Conservation (phyloP, 441 rosid genomes). For the Bruguiera hainesii region DNA sequence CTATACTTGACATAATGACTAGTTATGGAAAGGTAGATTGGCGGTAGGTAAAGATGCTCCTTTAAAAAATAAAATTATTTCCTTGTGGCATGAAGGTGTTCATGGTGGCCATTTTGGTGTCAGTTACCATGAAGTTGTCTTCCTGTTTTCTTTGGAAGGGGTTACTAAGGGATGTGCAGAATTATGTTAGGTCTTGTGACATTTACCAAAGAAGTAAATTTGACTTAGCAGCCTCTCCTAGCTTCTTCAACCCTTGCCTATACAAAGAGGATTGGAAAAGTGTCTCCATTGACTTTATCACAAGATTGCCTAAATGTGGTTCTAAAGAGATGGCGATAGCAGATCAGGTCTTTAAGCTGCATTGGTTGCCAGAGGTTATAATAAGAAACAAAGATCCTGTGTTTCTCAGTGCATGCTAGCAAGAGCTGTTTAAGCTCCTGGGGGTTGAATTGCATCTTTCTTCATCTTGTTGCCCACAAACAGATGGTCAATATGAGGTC, state of each 20-base stretch:
- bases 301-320: not conserved
- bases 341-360: not conserved
- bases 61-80: not conserved
- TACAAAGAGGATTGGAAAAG: not conserved
- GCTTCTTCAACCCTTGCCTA: not conserved
- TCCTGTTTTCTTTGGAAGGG: no score
- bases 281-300: not conserved
- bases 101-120: no score
- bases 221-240: not conserved
- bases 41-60: not conserved
- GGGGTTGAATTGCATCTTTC: not conserved
- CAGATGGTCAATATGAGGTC: not conserved
- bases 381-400: not conserved
- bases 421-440: not conserved
- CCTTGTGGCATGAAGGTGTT: not conserved
- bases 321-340: not conserved
- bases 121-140: no score
- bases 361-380: not conserved
- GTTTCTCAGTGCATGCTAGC: not conserved
- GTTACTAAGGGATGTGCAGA: not conserved
- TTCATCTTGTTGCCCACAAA: not conserved
- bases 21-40: not conserved
- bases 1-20: not conserved
- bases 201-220: not conserved
- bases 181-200: not conserved